Evolutionary conservation across 208 protist genomes (phyloP), one percentile per base, ranked within the genome.

Genomic region (Jaenimonas drosophilae): DNA sequence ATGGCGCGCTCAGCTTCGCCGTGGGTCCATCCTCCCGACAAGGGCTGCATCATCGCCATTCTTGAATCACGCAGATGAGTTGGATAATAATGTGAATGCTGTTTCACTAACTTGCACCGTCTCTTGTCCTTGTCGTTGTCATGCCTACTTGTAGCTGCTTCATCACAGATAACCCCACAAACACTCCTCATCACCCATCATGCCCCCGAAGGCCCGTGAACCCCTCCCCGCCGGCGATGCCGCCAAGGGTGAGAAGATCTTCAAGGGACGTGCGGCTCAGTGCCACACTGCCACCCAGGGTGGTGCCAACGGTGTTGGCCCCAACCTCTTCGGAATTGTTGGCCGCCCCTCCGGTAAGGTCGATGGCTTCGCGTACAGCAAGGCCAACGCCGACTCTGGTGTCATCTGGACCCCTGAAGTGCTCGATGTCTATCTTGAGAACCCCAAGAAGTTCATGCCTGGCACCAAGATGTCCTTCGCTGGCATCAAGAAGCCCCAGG

Each of bases 401-500:
- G 83, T 98, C 20, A 47, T 81, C 17, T 98, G 96, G 96, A 94
- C 70, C 41, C 75, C 90, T 24, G 73, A 97, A 42, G 83, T 90
- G 48, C 76, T 98, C 21, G 86, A 94, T 58, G 83, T 95, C 29
- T 98, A 98, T 58, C 70, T 98, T 28, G 75, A 94, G 68, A 96
- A 98, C 64, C 96, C 96, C 44, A 98, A 98, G 88, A 98, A 98
- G 85, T 97, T 96, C 64, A 97, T 97, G 72, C 95, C 95, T 23
- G 94, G 92, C 48, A 98, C 91, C 43, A 98, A 98, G 76, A 98
- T 98, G 96, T 94, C 91, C 29, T 98, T 98, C 51, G 90, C 91
- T 28, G 95, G 96, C 45, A 50, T 98, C 23, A 97, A 97, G 61
- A 96, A 93, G 58, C 74, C 65, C 24, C 74, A 91, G 52, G 95